Percentiles rank a stretch among this genome's conserved stretches.
These are phyloP conservation scores for Cyclotella kingstonii DNA, from an alignment of 108 stramenopile species.

Conservation along the genomic window DNA sequence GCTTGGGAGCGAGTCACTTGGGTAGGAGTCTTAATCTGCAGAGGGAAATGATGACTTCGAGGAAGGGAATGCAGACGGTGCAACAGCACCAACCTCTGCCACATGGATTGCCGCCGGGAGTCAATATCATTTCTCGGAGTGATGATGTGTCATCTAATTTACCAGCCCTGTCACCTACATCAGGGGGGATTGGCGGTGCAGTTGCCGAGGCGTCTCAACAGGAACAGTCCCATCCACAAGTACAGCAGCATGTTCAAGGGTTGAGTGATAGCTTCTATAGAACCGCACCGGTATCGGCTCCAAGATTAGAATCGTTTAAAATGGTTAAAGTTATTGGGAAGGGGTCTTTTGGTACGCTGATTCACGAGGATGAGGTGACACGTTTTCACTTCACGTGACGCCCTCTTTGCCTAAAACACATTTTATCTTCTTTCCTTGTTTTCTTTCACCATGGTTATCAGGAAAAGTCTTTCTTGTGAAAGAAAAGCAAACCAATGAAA, in stretches of 20 bases:
- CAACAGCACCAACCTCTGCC: conserved; percentile 27
- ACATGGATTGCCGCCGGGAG: not conserved
- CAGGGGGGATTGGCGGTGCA: conserved; percentile 76
- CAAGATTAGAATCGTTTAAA: conserved; percentile 84
- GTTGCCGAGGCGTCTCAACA: conserved; percentile 56
- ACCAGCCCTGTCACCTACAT: not conserved
- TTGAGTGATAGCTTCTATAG: conserved; percentile 64
- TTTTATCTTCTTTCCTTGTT: not conserved
- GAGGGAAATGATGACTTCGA: conserved; percentile 53
- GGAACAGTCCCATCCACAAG: conserved; percentile 1
- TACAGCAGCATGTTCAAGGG: conserved; percentile 32
- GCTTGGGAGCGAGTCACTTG: conserved; percentile 79
- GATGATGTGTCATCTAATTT: not conserved
- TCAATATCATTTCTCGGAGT: not conserved
- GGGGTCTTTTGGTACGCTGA: conserved; percentile 90
- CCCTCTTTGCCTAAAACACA: not conserved
- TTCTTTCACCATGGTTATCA: conserved; percentile 16
- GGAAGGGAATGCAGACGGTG: conserved; percentile 20
- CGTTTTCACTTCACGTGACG: not conserved
- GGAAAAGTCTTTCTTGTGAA: conserved; percentile 89
- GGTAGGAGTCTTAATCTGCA: conserved; percentile 75
- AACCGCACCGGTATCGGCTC: conserved; percentile 62
- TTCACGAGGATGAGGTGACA: not conserved
- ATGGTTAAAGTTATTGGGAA: conserved; percentile 91
- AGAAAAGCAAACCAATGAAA: conserved; percentile 70